phyloP scores from a whole-genome alignment of 805 yeast species.

The Candida tammaniensis region DNA sequence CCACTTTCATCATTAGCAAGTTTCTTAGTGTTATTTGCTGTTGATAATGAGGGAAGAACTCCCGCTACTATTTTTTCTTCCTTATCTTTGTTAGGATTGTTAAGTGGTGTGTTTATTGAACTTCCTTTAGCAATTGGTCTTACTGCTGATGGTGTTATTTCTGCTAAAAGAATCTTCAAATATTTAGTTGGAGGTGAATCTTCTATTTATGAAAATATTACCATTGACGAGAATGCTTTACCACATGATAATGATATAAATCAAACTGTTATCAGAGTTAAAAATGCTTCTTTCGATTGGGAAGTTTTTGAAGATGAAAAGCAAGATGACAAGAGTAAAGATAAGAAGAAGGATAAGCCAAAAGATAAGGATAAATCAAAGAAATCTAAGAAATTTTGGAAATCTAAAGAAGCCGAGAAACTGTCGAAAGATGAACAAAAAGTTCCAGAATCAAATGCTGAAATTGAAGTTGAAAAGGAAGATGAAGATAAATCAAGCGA shows the following conservation, averaged over 20 bases:
- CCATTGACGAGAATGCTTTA: conserved; percentile 23
- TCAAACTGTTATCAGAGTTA: conserved; percentile 8
- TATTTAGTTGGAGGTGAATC: conserved; percentile 46
- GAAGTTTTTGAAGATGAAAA: conserved; percentile 13
- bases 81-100: conserved; percentile 57
- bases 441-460: conserved; percentile 7
- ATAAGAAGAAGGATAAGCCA: conserved; percentile 3
- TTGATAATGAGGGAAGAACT: conserved; percentile 27
- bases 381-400: neutral
- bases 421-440: conserved; percentile 17
- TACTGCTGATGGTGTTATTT: conserved; percentile 63
- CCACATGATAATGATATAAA: conserved; percentile 10
- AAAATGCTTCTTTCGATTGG: conserved; percentile 11
- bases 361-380: neutral
- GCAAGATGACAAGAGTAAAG: conserved; percentile 9
- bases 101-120: conserved; percentile 59
- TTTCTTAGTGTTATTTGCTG: conserved; percentile 34
- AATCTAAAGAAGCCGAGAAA: conserved; percentile 21
- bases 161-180: conserved; percentile 53
- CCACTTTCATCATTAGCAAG: conserved; percentile 37
- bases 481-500: neutral
- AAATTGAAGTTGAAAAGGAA: conserved; percentile 1
- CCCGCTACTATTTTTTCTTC: conserved; percentile 72
- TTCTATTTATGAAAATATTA: conserved; percentile 21
- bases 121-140: conserved; percentile 67